These are phyloP conservation scores for Phaffia tasmanica DNA, from an alignment of 768 basidiomycete species.

Conservation along the genomic window DNA sequence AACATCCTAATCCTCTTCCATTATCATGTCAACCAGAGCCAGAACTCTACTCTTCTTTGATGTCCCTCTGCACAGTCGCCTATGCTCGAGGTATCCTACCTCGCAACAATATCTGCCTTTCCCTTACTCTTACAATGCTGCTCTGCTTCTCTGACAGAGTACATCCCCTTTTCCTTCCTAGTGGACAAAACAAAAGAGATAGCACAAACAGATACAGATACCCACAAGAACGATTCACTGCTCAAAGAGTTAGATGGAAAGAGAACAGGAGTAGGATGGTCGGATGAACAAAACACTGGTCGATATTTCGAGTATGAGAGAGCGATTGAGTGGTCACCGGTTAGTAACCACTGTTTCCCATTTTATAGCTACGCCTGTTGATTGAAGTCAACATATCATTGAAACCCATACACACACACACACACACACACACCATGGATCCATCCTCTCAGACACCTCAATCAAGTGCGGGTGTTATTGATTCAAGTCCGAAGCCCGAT, in stretches of 20 bases:
- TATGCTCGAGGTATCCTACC: background rate
- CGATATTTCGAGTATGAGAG: background rate
- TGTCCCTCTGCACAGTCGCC: background rate
- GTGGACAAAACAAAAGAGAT: background rate
- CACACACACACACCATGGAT: no score
- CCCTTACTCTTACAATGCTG: background rate
- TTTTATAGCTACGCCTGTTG: background rate
- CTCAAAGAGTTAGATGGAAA: background rate
- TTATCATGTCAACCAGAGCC: background rate
- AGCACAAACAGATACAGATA: no score
- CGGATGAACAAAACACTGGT: background rate
- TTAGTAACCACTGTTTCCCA: no score
- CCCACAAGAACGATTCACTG: no score
- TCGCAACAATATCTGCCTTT: background rate
- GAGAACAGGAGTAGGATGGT: slow-evolving; percentile 10
- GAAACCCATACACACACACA: no score
- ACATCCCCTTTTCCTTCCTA: no score
- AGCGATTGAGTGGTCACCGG: background rate
- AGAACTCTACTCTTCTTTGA: background rate
- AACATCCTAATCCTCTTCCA: background rate
- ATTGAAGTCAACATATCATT: background rate
- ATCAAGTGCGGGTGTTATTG: no score
- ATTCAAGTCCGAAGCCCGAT: no score
- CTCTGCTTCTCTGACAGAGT: slow-evolving; percentile 1
- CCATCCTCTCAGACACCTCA: no score